Evolutionary conservation across 2,329 filamentous ascomycete species (phyloP).

Genomic region (Xylariales sp.): DNA sequence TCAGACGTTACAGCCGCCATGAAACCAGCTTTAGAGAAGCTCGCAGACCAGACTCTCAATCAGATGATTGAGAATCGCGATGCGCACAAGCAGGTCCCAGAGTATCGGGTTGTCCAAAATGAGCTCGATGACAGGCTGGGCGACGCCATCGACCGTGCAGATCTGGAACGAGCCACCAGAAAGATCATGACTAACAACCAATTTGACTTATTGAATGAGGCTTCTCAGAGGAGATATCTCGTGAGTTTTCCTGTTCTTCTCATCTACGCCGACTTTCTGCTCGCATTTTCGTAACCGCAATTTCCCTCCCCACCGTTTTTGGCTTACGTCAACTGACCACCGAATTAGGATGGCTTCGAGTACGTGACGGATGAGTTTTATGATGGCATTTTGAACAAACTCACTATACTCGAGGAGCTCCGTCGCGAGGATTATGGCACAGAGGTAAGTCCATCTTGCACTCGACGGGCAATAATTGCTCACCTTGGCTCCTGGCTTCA

Average conservation of each 20-base stretch:
- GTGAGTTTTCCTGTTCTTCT: slow-evolving; percentile 27
- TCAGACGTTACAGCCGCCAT: slow-evolving; percentile 58
- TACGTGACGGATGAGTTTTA: slow-evolving; percentile 21
- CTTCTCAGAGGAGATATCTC: slow-evolving; percentile 33
- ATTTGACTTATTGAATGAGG: slow-evolving; percentile 27
- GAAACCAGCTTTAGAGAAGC: slow-evolving; percentile 61
- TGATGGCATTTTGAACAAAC: slow-evolving; percentile 21
- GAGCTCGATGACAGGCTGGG: slow-evolving; percentile 44
- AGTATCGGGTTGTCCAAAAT: slow-evolving; percentile 46
- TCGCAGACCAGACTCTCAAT: slow-evolving; percentile 57
- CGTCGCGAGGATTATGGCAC: slow-evolving; percentile 17
- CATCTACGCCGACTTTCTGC: slow-evolving; percentile 17
- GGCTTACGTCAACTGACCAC: slow-evolving; percentile 13
- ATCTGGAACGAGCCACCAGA: slow-evolving; percentile 27
- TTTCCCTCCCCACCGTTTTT: slow-evolving; percentile 2
- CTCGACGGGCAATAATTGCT: background rate
- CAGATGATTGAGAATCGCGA: slow-evolving; percentile 50
- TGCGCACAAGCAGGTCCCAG: slow-evolving; percentile 46
- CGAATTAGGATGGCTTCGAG: slow-evolving; percentile 20
- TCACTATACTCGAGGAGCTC: slow-evolving; percentile 19
- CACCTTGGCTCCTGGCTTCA: too few relatives aligned
- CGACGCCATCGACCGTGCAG: slow-evolving; percentile 17
- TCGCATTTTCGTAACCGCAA: too few relatives aligned
- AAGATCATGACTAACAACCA: slow-evolving; percentile 25
- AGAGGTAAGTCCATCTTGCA: slow-evolving; percentile 18